These are phyloP conservation scores for grape (Vitis vinifera) DNA, from an alignment of 164 flowering plant species.

Conservation along the genomic window DNA sequence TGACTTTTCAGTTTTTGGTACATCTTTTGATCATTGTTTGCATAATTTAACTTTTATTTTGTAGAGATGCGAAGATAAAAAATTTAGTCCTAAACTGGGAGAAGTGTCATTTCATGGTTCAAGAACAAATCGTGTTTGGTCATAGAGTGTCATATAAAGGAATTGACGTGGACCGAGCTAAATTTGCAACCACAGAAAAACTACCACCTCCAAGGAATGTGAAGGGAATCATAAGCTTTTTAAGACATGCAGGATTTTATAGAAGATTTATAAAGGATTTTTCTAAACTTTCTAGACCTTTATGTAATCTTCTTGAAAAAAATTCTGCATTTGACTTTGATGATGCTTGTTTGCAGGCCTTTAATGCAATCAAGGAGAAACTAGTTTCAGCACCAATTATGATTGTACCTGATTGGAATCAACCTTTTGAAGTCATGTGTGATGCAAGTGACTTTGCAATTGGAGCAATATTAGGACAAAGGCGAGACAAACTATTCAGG, in stretches of 20 bases:
- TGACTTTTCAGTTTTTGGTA: background rate
- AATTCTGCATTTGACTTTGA: background rate
- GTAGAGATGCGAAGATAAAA: background rate
- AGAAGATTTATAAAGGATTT: too few species aligned
- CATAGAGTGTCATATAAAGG: background rate
- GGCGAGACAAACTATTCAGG: too few species aligned
- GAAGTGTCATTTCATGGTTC: background rate
- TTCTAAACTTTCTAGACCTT: too few species aligned
- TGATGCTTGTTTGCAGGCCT: background rate
- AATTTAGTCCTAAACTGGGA: background rate
- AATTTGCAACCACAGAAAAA: background rate
- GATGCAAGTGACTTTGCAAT: too few species aligned
- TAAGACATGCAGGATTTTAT: too few species aligned
- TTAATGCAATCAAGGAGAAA: background rate
- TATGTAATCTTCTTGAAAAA: background rate
- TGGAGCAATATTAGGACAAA: too few species aligned
- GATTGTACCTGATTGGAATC: too few species aligned
- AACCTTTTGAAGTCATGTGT: too few species aligned
- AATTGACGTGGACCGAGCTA: background rate
- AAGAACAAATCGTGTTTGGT: background rate
- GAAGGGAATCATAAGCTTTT: too few species aligned
- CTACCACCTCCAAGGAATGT: background rate
- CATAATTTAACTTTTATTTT: background rate
- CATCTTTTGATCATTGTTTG: background rate
- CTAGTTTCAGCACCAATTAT: too few species aligned